These are phyloP conservation scores for Aegilops sharonensis DNA, from an alignment of 176 grass and related monocot genomes.

Conservation along the genomic window DNA sequence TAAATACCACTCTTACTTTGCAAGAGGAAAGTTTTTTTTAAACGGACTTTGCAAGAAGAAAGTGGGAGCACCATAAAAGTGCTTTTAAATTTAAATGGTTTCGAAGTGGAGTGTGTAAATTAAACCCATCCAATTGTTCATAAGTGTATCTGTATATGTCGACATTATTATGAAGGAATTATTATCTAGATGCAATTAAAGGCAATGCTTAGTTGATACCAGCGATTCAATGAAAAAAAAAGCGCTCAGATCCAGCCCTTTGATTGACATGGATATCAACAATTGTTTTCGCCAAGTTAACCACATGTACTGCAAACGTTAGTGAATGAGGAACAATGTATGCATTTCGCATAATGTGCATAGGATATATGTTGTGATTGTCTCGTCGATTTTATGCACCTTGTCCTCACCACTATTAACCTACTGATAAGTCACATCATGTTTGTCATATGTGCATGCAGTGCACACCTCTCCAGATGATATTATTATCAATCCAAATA, in stretches of 20 bases:
- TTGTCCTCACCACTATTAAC: not conserved
- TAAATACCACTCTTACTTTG: not conserved
- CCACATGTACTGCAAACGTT: not conserved
- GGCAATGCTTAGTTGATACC: not conserved
- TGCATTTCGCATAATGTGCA: not conserved
- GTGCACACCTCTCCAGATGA: not conserved
- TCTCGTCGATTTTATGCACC: not conserved
- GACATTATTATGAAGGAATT: not conserved
- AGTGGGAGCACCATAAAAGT: not conserved
- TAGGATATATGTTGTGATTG: not conserved
- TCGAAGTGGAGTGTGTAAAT: not conserved
- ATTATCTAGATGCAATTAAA: not conserved
- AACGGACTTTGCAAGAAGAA: not conserved
- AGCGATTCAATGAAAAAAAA: not conserved
- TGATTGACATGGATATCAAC: not conserved
- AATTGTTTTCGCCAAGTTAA: not conserved
- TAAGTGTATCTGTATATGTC: not conserved
- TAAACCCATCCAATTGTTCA: not conserved
- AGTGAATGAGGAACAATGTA: not conserved
- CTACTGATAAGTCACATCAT: not conserved
- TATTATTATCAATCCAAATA: not conserved
- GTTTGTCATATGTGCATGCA: not conserved
- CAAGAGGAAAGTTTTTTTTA: not conserved
- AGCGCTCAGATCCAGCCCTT: not conserved
- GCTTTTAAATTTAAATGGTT: not conserved